These are phyloP conservation scores for Trichoderma sp. DNA, from an alignment of 2,329 filamentous ascomycete genomes.

Conservation along the genomic window DNA sequence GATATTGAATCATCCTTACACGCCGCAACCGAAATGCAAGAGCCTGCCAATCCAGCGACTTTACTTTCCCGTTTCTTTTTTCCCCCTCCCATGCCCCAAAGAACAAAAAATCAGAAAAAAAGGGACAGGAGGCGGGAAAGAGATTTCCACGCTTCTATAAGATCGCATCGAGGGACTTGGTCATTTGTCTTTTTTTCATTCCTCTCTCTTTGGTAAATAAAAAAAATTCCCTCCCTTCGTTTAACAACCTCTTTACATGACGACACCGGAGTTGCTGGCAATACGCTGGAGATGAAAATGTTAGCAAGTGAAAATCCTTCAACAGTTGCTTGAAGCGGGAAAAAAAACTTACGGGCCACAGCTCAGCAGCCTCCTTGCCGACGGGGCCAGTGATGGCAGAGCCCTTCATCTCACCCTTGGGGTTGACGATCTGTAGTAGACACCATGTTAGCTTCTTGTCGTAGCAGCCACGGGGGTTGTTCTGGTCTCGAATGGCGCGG, in stretches of 20 bases:
- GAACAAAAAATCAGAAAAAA: slow-evolving; percentile 13
- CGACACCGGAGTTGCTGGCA: slow-evolving; percentile 98
- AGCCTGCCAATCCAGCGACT: slow-evolving; percentile 46
- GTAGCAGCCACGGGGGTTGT: not conserved
- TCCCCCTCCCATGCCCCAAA: slow-evolving; percentile 3
- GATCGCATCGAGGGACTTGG: slow-evolving; percentile 36
- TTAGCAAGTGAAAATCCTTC: not conserved
- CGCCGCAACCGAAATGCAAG: slow-evolving; percentile 54
- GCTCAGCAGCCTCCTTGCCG: slow-evolving; percentile 98
- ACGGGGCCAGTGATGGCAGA: slow-evolving; percentile 98
- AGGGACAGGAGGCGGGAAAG: slow-evolving; percentile 4
- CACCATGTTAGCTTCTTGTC: slow-evolving; percentile 35
- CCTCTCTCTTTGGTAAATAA: slow-evolving; percentile 2
- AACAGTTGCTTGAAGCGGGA: not conserved
- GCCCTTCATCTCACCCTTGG: slow-evolving; percentile 99
- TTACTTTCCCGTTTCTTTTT: slow-evolving; percentile 29
- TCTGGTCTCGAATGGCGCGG: not conserved
- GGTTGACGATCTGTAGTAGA: slow-evolving; percentile 84
- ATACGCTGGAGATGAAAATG: slow-evolving; percentile 67
- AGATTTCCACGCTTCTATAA: slow-evolving; percentile 31
- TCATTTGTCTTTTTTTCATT: slow-evolving; percentile 29
- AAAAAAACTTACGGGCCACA: slow-evolving; percentile 80
- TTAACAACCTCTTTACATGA: slow-evolving; percentile 75
- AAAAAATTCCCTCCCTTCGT: slow-evolving; percentile 11
- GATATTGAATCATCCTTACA: slow-evolving; percentile 53